Conservation (phyloP, 2,329 filamentous ascomycete genomes). For the Xylariaceae sp. region DNA sequence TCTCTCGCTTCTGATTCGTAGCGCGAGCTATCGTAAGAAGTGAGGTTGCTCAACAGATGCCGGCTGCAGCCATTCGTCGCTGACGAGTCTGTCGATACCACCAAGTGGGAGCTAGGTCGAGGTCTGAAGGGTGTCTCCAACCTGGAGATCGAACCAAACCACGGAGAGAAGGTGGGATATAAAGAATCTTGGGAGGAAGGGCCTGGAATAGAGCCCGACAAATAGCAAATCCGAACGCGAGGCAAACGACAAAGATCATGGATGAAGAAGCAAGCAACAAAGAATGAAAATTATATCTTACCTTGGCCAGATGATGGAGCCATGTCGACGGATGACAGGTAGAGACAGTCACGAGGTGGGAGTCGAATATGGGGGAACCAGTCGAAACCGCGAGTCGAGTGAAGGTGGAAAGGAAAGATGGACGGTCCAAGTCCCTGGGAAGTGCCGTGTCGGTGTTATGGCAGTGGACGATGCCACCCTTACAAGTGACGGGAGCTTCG, state of each 20-base stretch:
- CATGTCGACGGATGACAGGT: neutral
- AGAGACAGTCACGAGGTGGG: neutral
- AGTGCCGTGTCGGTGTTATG: too few relatives aligned
- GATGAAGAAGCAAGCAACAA: neutral
- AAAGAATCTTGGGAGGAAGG: neutral
- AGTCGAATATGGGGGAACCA: neutral
- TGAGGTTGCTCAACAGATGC: neutral
- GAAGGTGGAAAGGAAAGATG: neutral
- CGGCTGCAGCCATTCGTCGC: neutral
- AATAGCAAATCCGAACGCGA: neutral
- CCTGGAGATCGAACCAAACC: neutral
- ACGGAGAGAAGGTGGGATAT: neutral
- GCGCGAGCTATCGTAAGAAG: neutral
- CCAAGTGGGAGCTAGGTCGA: neutral
- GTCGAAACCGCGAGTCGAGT: neutral
- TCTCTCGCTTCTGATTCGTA: neutral
- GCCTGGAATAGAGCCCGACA: neutral
- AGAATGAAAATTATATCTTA: conserved; percentile 4
- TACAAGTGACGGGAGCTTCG: too few relatives aligned
- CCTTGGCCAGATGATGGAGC: conserved; percentile 5
- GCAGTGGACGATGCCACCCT: too few relatives aligned
- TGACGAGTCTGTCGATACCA: neutral
- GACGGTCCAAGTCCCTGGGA: too few relatives aligned
- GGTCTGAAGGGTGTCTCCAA: neutral
- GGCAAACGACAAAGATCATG: neutral